Percentiles rank a stretch among this genome's conserved stretches.
Evolutionary conservation across 148 eudicot genomes (phyloP).

Genomic region (Chenopodium formosanum): DNA sequence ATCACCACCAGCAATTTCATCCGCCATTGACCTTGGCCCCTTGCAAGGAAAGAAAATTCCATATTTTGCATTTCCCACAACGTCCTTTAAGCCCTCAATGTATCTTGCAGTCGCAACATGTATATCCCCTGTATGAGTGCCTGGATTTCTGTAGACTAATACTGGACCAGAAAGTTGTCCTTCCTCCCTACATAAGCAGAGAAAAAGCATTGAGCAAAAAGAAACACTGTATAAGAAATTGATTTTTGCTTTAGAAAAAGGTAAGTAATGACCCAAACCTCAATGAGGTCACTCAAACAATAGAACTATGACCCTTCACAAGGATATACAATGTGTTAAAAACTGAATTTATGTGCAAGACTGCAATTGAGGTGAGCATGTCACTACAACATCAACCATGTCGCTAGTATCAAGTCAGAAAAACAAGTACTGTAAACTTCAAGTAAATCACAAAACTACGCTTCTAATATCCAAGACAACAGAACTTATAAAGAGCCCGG

Average conservation of each 20-base stretch:
- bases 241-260: not conserved
- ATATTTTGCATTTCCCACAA: constrained; percentile 70
- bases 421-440: too few relatives aligned
- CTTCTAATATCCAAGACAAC: too few relatives aligned
- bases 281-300: too few relatives aligned
- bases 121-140: constrained; percentile 76
- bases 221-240: not conserved
- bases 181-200: constrained; percentile 47
- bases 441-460: too few relatives aligned
- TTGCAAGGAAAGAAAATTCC: constrained; percentile 69
- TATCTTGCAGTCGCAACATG: constrained; percentile 61
- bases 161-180: constrained; percentile 67
- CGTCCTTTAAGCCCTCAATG: constrained; percentile 40
- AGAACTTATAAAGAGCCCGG: too few relatives aligned
- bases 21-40: constrained; percentile 66
- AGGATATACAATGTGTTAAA: too few relatives aligned
- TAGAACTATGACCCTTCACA: too few relatives aligned
- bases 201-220: not conserved
- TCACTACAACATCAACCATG: too few relatives aligned
- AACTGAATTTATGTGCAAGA: too few relatives aligned
- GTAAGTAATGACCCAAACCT: too few relatives aligned
- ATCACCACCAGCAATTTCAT: constrained; percentile 90
- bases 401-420: too few relatives aligned
- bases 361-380: too few relatives aligned
- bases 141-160: constrained; percentile 80